A percentile compares a stretch with the other conserved stretches of the same genome.
phyloP scores from a whole-genome alignment of 2,329 filamentous ascomycete genomes.

The Pseudogymnoascus sp. region DNA sequence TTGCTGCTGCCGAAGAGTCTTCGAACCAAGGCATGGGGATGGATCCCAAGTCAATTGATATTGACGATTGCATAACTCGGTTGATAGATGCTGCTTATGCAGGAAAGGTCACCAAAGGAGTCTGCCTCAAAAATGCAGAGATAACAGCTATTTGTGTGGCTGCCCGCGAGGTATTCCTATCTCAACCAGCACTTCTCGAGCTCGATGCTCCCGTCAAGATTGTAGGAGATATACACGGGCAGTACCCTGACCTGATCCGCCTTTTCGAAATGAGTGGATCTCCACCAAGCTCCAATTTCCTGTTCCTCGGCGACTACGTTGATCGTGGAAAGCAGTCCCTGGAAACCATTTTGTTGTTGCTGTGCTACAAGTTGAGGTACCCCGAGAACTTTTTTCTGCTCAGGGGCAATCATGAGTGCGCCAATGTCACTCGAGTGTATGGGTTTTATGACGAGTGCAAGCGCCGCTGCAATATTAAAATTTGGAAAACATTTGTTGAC shows the following conservation, averaged over 20 bases:
- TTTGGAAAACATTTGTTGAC: constrained; percentile 97
- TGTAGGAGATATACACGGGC: constrained; percentile 92
- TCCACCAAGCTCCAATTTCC: constrained; percentile 82
- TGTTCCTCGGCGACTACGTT: constrained; percentile 94
- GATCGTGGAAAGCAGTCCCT: constrained; percentile 93
- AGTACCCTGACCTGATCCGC: constrained; percentile 91
- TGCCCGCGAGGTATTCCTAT: constrained; percentile 81
- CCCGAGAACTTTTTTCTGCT: constrained; percentile 96
- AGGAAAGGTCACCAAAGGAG: constrained; percentile 94
- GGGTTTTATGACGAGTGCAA: constrained; percentile 99
- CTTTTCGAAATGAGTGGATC: constrained; percentile 99
- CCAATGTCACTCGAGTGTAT: constrained; percentile 91
- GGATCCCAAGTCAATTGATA: constrained; percentile 85
- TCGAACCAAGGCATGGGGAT: constrained; percentile 64
- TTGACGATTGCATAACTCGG: constrained; percentile 95
- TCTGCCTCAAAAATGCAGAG: constrained; percentile 95
- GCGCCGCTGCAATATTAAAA: constrained; percentile 88
- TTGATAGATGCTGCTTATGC: constrained; percentile 91
- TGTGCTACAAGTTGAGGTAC: constrained; percentile 96
- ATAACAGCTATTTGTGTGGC: constrained; percentile 90
- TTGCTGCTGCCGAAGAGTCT: constrained; percentile 36
- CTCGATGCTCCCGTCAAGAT: constrained; percentile 95
- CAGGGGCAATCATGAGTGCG: constrained; percentile 93
- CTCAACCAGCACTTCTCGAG: constrained; percentile 86
- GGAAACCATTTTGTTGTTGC: constrained; percentile 84